Base-by-base conservation (phyloP, 2,329 filamentous ascomycete species). In the Trichophyton benhamiae region DNA sequence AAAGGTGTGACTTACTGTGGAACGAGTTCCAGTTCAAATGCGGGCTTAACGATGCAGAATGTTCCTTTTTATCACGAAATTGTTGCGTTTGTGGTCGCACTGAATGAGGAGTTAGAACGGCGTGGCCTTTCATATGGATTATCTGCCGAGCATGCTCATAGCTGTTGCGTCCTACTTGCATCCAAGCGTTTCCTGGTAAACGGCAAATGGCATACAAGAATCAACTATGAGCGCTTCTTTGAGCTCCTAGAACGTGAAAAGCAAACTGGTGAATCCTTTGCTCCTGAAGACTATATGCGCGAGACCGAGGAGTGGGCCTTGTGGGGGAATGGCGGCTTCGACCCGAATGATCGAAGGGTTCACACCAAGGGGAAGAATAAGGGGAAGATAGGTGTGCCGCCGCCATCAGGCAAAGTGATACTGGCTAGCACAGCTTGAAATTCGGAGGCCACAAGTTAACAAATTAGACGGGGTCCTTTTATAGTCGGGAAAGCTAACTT, bases 1-100 rank as follows among this genome's bases (percentile, higher is more conserved):
- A 97, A 97, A 78, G 92, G 92, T 60, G 92, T 97, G 42, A 97
- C 92, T 0, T 97, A 94, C 77, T 97, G 94, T 74, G 94, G 94
- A 46, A 97, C 92, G 0, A 87, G 87, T 6, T 90, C 90, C 0
- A 88, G 88, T 7, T 86, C 88, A 3, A 87, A 86, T 60, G 91
- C 90, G 0, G 92, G 92, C 0, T 79, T 97, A 55, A 94, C 86
- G n/a, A 97, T 97, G 92, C 84, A 89, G 69, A 97, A 97, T 70
- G 94, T 97, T 8, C 92, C 92, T 0, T 97, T 96, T 71, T 97
- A 96, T 76, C 87, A 88, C 72, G 92, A 96, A 75, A 88, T 96
- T 2, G 83, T 83, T 41, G 84, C 86, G 1, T 97, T 96, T 70
- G 91, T 95, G 8, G 80, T 82, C 44, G 86, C 87, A 0, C 81